A percentile compares a stretch with the other conserved stretches of the same genome.
phyloP scores from a whole-genome alignment of 352 stramenopile genomes.

The Phytophthora brassicae region DNA sequence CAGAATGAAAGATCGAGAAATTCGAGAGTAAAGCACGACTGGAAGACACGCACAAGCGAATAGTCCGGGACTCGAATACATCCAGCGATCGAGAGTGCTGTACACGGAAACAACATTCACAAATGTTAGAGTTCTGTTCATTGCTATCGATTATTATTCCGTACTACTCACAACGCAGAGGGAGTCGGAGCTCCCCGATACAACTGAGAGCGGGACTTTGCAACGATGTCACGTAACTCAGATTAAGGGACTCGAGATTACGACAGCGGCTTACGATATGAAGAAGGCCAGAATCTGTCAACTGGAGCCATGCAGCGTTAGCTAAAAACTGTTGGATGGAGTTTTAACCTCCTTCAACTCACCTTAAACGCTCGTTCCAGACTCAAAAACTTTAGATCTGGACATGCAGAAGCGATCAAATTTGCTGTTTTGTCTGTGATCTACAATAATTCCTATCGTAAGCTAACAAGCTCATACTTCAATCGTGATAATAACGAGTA shows the following conservation, averaged over 20 bases:
- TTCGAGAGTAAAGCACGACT: constrained; percentile 67
- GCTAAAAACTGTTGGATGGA: not conserved
- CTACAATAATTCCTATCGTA: constrained; percentile 11
- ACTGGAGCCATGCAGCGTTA: constrained; percentile 22
- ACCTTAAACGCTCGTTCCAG: constrained; percentile 48
- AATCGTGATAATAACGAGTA: not conserved
- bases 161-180: constrained; percentile 48
- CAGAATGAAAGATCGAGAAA: constrained; percentile 84
- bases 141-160: not conserved
- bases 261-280: constrained; percentile 55
- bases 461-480: not conserved
- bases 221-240: constrained; percentile 57
- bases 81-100: constrained; percentile 68
- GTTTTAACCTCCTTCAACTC: not conserved
- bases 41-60: constrained; percentile 82
- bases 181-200: constrained; percentile 54
- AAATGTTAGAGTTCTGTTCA: not conserved
- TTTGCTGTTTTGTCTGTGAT: constrained; percentile 49
- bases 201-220: constrained; percentile 50
- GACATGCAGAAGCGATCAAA: constrained; percentile 34
- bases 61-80: constrained; percentile 78
- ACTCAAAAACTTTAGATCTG: constrained; percentile 46
- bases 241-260: constrained; percentile 50
- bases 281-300: constrained; percentile 60
- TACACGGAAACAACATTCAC: not conserved